phyloP scores from a whole-genome alignment of 129 eudicot genomes.

The Calendula officinalis region DNA sequence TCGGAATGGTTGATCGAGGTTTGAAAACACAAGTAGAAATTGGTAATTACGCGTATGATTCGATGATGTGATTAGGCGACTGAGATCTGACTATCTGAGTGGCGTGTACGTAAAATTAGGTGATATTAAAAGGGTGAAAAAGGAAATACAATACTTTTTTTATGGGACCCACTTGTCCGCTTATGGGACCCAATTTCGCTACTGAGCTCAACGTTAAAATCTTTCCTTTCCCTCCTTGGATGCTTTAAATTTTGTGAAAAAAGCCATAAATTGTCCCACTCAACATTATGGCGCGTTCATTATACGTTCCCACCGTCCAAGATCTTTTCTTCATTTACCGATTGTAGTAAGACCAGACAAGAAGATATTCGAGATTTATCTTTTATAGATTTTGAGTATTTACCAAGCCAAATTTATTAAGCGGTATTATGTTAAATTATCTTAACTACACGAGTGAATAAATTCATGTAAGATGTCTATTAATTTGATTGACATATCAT shows the following conservation, averaged over 20 bases:
- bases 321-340: background rate
- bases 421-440: too few relatives aligned
- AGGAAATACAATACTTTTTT: constrained; percentile 13
- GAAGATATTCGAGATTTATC: background rate
- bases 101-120: constrained; percentile 27
- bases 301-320: background rate
- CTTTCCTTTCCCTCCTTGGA: constrained; percentile 23
- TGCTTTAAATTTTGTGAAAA: constrained; percentile 14
- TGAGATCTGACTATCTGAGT: constrained; percentile 17
- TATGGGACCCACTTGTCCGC: constrained; percentile 14
- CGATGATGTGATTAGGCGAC: constrained; percentile 14
- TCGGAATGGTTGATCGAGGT: too few relatives aligned
- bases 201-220: constrained; percentile 7
- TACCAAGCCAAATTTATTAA: too few relatives aligned
- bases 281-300: background rate
- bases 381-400: too few relatives aligned
- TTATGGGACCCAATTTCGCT: constrained; percentile 2
- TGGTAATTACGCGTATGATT: background rate
- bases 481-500: too few relatives aligned
- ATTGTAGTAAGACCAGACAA: background rate
- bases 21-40: background rate
- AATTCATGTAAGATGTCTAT: too few relatives aligned
- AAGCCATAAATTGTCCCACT: constrained; percentile 6
- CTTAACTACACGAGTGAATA: too few relatives aligned
- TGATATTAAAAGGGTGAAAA: constrained; percentile 6